These are phyloP conservation scores for Penicillium janthinellum DNA, from an alignment of 2,329 filamentous ascomycete species.

Conservation along the genomic window DNA sequence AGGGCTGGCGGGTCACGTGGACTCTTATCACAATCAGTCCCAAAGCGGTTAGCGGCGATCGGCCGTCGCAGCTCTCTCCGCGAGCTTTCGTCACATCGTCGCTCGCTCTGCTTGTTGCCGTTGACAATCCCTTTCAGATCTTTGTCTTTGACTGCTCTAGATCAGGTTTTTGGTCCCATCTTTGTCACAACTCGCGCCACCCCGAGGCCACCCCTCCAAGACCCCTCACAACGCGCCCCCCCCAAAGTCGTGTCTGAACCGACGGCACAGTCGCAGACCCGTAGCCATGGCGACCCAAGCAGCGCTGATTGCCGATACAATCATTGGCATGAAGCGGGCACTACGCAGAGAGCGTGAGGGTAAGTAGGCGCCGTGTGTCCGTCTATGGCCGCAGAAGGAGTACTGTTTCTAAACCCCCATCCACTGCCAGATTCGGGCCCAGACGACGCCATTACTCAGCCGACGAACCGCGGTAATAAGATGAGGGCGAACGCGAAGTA, in stretches of 20 bases:
- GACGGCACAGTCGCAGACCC: constrained; percentile 17
- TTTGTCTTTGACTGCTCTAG: neutral
- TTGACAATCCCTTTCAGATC: constrained; percentile 10
- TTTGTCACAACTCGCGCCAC: neutral
- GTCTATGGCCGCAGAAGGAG: neutral
- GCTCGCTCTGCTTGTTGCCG: constrained; percentile 8
- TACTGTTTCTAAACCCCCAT: constrained; percentile 16
- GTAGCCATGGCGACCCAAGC: constrained; percentile 47
- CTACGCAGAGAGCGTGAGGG: constrained; percentile 51
- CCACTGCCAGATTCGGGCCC: constrained; percentile 39
- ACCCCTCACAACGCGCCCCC: constrained; percentile 14
- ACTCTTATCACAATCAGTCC: constrained; percentile 16
- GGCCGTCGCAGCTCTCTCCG: constrained; percentile 26
- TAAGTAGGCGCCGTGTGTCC: constrained; percentile 26
- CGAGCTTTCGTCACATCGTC: constrained; percentile 29
- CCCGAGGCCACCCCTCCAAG: neutral
- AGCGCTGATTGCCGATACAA: constrained; percentile 55
- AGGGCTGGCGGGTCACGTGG: constrained; percentile 10
- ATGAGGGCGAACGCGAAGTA: constrained; percentile 60
- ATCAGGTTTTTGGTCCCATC: neutral
- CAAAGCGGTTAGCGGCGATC: constrained; percentile 28
- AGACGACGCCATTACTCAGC: constrained; percentile 57
- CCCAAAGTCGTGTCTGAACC: constrained; percentile 14
- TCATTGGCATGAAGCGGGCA: constrained; percentile 57
- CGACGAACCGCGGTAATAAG: constrained; percentile 64